Evolutionary conservation across 164 flowering plant genomes (phyloP).

Genomic region (Vitis riparia): DNA sequence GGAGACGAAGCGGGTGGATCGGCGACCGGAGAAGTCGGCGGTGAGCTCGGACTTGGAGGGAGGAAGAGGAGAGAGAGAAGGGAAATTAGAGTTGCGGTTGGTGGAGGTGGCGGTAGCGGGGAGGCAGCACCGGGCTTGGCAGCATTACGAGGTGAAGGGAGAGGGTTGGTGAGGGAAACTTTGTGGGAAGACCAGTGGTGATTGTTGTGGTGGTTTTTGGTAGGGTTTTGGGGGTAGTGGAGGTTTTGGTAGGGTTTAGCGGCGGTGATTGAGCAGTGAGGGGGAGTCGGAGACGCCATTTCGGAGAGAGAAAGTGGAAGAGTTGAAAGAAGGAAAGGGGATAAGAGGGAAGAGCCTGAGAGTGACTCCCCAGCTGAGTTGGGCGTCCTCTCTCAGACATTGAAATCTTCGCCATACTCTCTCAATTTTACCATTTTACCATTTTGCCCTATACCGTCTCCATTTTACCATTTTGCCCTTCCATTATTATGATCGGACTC

Average conservation of each 20-base stretch:
- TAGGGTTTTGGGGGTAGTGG: constrained; percentile 29
- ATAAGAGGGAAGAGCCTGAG: constrained; percentile 4
- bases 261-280: constrained; percentile 63
- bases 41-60: constrained; percentile 46
- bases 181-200: constrained; percentile 26
- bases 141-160: constrained; percentile 26
- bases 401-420: constrained; percentile 11
- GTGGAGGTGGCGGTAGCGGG: constrained; percentile 10
- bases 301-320: background rate
- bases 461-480: too few relatives aligned
- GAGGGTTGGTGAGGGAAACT: constrained; percentile 32
- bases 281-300: constrained; percentile 76
- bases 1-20: constrained; percentile 88
- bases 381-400: constrained; percentile 15
- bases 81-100: constrained; percentile 18
- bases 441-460: too few relatives aligned
- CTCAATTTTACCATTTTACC: too few relatives aligned
- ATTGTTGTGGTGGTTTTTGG: constrained; percentile 17
- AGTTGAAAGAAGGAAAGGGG: background rate
- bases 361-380: constrained; percentile 8
- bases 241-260: constrained; percentile 53
- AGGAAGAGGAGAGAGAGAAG: constrained; percentile 34
- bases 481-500: too few relatives aligned
- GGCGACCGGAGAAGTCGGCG: constrained; percentile 75
- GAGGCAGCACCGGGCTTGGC: constrained; percentile 11